These are phyloP conservation scores for Brassica carinata DNA, from an alignment of 345 rosid genomes.

Conservation along the genomic window DNA sequence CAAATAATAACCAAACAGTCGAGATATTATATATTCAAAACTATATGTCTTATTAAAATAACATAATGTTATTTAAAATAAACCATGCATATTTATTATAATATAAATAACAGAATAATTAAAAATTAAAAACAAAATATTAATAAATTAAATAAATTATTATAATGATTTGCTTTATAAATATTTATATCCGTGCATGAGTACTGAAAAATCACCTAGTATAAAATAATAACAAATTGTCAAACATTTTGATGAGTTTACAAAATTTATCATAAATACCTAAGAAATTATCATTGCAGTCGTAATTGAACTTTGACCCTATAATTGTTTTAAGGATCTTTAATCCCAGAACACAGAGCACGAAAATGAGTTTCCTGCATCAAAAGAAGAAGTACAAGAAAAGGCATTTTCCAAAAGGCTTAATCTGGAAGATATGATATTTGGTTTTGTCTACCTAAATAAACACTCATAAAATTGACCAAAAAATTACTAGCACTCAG, in stretches of 20 bases:
- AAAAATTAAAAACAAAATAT: no score
- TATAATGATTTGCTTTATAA: no score
- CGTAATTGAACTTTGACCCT: conserved; percentile 14
- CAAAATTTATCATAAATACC: neutral
- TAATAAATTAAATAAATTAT: no score
- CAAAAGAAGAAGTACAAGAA: neutral
- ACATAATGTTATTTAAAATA: no score
- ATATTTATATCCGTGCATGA: no score
- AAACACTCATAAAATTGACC: conserved; percentile 5
- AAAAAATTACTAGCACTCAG: neutral
- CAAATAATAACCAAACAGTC: no score
- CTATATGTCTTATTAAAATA: no score
- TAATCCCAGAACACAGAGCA: conserved; percentile 17
- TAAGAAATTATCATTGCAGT: neutral
- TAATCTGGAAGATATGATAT: conserved; percentile 20
- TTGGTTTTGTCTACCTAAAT: conserved; percentile 28
- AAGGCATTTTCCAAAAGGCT: conserved; percentile 23
- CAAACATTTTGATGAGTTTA: neutral
- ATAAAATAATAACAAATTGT: neutral
- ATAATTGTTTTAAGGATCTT: neutral
- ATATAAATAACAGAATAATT: no score
- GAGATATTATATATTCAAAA: no score
- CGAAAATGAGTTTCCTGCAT: conserved; percentile 10
- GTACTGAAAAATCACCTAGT: no score
- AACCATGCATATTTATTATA: no score